Conservation (phyloP, 2,329 filamentous ascomycete species). For the Malbranchea zuffiana region DNA sequence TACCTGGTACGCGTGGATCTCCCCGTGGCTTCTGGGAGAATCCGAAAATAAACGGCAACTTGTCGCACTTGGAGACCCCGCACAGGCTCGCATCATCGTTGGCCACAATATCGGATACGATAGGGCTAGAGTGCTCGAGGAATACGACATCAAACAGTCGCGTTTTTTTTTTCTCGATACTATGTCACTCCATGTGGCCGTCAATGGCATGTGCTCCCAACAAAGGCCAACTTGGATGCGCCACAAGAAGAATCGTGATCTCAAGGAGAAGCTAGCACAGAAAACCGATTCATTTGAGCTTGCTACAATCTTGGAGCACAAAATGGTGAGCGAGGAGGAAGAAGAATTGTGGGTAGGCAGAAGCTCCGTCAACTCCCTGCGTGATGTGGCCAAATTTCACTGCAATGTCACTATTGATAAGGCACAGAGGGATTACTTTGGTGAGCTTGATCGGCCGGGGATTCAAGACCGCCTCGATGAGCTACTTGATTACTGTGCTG, state of each 20-base stretch:
- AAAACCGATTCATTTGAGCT: slow-evolving; percentile 62
- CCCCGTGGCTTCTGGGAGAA: slow-evolving; percentile 84
- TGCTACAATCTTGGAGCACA: slow-evolving; percentile 56
- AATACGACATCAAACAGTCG: slow-evolving; percentile 75
- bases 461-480: slow-evolving; percentile 64
- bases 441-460: slow-evolving; percentile 62
- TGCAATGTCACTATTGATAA: slow-evolving; percentile 89
- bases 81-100: slow-evolving; percentile 63
- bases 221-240: slow-evolving; percentile 97
- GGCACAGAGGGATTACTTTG: slow-evolving; percentile 72
- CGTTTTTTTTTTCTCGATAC: slow-evolving; percentile 86
- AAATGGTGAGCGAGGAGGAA: slow-evolving; percentile 64
- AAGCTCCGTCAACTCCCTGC: slow-evolving; percentile 87
- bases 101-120: slow-evolving; percentile 97
- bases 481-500: slow-evolving; percentile 85
- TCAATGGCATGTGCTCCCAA: slow-evolving; percentile 97
- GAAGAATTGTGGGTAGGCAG: slow-evolving; percentile 92
- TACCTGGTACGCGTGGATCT: slow-evolving; percentile 96
- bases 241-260: slow-evolving; percentile 78
- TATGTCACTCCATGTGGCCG: slow-evolving; percentile 95
- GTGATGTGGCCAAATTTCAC: slow-evolving; percentile 94
- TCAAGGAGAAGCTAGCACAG: slow-evolving; percentile 66
- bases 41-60: slow-evolving; percentile 66
- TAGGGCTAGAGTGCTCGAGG: slow-evolving; percentile 73
- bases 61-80: slow-evolving; percentile 72